These are phyloP conservation scores for Penicillium roqueforti DNA, from an alignment of 495 filamentous ascomycete species.

Conservation along the genomic window DNA sequence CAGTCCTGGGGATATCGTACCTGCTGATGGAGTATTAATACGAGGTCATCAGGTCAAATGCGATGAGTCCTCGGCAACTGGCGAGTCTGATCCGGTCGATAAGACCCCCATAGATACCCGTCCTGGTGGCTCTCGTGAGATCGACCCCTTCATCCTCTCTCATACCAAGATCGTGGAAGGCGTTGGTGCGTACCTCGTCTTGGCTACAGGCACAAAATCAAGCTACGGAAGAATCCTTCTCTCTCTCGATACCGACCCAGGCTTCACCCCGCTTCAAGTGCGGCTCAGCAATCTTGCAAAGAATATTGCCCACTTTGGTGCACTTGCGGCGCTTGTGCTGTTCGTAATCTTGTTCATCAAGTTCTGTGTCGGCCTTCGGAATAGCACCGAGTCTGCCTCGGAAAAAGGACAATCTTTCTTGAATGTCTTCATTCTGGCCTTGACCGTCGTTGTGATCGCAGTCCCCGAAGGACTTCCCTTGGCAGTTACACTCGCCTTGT, in stretches of 20 bases:
- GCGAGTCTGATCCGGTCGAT: conserved; percentile 61
- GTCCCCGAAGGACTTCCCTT: conserved; percentile 64
- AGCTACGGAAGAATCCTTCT: conserved; percentile 83
- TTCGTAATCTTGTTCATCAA: conserved; percentile 79
- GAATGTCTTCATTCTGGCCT: conserved; percentile 55
- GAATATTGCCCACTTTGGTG: conserved; percentile 78
- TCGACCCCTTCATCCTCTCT: conserved; percentile 66
- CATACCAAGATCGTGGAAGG: conserved; percentile 82
- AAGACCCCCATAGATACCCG: conserved; percentile 60
- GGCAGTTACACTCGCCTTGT: conserved; percentile 52
- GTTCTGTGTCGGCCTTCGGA: conserved; percentile 59
- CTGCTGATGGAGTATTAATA: conserved; percentile 67
- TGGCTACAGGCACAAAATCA: conserved; percentile 73
- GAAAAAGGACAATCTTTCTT: conserved; percentile 44
- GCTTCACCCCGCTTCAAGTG: conserved; percentile 77
- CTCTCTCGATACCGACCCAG: conserved; percentile 73
- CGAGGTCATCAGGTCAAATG: conserved; percentile 62
- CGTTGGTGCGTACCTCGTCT: conserved; percentile 72
- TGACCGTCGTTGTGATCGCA: conserved; percentile 61
- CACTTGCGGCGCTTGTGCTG: conserved; percentile 67
- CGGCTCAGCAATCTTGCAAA: conserved; percentile 77
- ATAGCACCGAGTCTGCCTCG: conserved; percentile 57
- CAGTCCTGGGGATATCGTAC: conserved; percentile 73
- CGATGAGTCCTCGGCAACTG: conserved; percentile 69
- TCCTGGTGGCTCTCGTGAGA: conserved; percentile 24